Evolutionary conservation across 2,329 filamentous ascomycete species (phyloP).

Genomic region (Arthrinium phaeospermum): DNA sequence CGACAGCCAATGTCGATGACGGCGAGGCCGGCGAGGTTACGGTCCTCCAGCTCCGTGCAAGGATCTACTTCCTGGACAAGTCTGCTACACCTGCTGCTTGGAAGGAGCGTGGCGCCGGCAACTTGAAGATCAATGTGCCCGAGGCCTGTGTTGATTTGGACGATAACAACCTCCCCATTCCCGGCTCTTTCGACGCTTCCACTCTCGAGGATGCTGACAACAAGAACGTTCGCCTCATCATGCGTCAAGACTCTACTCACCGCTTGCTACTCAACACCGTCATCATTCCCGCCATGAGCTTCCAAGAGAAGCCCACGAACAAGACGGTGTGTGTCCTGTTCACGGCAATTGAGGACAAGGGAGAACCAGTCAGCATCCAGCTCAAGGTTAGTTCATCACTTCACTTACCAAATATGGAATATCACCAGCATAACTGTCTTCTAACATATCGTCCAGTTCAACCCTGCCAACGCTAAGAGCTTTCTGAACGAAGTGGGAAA

Average conservation of each 20-base stretch:
- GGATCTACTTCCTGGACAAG: constrained; percentile 81
- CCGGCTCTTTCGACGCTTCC: constrained; percentile 62
- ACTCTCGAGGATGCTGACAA: constrained; percentile 53
- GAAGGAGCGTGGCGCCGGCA: constrained; percentile 88
- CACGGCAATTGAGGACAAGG: constrained; percentile 64
- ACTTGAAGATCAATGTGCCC: constrained; percentile 82
- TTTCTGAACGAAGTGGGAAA: constrained; percentile 56
- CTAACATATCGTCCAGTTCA: constrained; percentile 51
- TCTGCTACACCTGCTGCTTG: constrained; percentile 66
- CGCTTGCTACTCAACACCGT: constrained; percentile 86
- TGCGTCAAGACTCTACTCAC: constrained; percentile 89
- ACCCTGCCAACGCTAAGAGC: constrained; percentile 55
- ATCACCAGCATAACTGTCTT: background rate
- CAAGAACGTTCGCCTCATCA: constrained; percentile 75
- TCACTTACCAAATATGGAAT: background rate
- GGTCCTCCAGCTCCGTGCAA: constrained; percentile 76
- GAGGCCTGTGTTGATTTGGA: constrained; percentile 61
- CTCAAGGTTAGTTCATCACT: constrained; percentile 57
- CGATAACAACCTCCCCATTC: constrained; percentile 49
- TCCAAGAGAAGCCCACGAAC: constrained; percentile 76
- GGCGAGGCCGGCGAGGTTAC: constrained; percentile 86
- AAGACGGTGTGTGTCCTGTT: constrained; percentile 74
- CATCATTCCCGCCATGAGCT: constrained; percentile 78
- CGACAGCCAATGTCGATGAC: constrained; percentile 73
- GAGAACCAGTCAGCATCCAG: constrained; percentile 63